Base-by-base conservation (phyloP, 495 filamentous ascomycete species). In the Thermothielavioides terrestris region DNA sequence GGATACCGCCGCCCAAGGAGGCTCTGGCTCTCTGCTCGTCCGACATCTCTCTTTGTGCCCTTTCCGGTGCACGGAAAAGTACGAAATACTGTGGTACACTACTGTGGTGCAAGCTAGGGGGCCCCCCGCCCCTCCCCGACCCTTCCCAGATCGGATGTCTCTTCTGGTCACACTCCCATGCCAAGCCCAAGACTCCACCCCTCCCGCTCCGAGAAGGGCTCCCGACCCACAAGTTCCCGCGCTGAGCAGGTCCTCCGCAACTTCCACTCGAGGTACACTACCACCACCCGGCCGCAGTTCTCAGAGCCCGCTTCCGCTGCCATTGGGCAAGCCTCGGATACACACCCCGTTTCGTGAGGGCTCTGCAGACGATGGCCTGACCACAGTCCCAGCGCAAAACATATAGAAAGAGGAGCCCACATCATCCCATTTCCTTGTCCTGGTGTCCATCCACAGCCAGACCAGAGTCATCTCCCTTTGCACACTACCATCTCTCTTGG, bases 241-340 rank as follows among this genome's bases (percentile, higher is more conserved):
- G 22, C 45, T 49, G 47, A 37, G 39, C 40, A 52, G 20, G 12
- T 40, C 50, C 52, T 55, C 55, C 55, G 48, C 54, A 60, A 63
- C 60, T 42, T 59, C 22, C 57, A 51, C 58, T 49, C 50, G 45
- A 63, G 50, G 62, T 63, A n/a, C n/a, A n/a, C n/a, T n/a, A 61
- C 57, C 56, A 58, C 55, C 54, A 57, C 52, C 43, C 45, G 43
- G 39, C 50, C 43, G 49, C 61, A 48, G 37, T 52, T 54, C 46
- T 46, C 42, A 53, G 43, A 45, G 41, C 20, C 15, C 45, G 40
- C 11, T 49, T 34, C 32, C 18, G 46, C 55, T 55, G 36, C 52
- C 35, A 60, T 61, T 61, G 54, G 59, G 57, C 52, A 42, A 48
- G 31, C 46, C 28, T 42, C 53, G 45, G 57, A 46, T 58, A 46